Evolutionary conservation across 352 stramenopile genomes (phyloP).

Genomic region (Saprolegnia parasitica): DNA sequence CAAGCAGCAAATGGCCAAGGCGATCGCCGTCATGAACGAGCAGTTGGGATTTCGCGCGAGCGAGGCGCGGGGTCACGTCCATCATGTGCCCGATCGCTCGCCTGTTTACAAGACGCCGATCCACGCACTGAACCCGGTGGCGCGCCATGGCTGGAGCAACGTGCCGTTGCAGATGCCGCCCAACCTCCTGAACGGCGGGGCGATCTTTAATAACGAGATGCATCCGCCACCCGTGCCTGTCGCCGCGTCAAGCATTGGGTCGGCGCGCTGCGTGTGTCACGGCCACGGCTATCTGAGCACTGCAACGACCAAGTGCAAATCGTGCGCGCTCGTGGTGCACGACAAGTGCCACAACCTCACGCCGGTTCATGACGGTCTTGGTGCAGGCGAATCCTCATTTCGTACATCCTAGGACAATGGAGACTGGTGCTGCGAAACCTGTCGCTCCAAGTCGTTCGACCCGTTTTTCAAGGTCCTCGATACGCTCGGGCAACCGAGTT

Average conservation of each 20-base stretch:
- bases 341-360: slow-evolving; percentile 73
- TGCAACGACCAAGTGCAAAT: slow-evolving; percentile 42
- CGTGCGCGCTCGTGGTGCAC: slow-evolving; percentile 58
- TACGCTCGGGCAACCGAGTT: slow-evolving; percentile 47
- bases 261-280: slow-evolving; percentile 61
- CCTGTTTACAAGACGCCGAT: background rate
- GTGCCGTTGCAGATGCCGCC: slow-evolving; percentile 18
- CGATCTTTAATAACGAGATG: slow-evolving; percentile 27
- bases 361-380: slow-evolving; percentile 34
- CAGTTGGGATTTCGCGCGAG: background rate
- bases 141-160: slow-evolving; percentile 22
- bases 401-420: slow-evolving; percentile 32
- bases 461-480: slow-evolving; percentile 62
- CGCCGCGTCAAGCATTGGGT: slow-evolving; percentile 35
- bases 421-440: slow-evolving; percentile 73
- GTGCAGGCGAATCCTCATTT: slow-evolving; percentile 1
- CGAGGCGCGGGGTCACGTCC: background rate
- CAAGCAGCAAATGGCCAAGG: slow-evolving; percentile 12
- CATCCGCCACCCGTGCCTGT: slow-evolving; percentile 36
- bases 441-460: slow-evolving; percentile 61
- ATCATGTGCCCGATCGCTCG: background rate
- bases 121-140: slow-evolving; percentile 11
- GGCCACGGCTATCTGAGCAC: slow-evolving; percentile 32
- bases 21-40: slow-evolving; percentile 5
- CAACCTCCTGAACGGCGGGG: background rate